These are phyloP conservation scores for Metschnikowia matae DNA, from an alignment of 805 yeast genomes.

Conservation along the genomic window DNA sequence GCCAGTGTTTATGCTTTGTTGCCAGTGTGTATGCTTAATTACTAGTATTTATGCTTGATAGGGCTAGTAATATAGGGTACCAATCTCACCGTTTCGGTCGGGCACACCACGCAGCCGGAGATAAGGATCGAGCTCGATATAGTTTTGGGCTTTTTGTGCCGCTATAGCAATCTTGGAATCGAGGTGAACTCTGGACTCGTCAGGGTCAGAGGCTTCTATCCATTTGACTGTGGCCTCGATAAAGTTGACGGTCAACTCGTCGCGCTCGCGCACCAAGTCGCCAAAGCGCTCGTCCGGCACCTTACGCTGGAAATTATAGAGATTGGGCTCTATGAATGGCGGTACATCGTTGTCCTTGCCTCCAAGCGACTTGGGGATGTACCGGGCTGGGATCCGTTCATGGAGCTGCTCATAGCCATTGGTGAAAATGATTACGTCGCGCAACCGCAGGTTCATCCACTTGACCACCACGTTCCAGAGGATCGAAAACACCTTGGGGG, in stretches of 20 bases:
- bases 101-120: conserved; percentile 9
- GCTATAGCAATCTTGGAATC: conserved; percentile 7
- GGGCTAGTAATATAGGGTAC: background rate
- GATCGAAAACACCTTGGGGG: conserved; percentile 10
- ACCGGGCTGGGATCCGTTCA: conserved; percentile 6
- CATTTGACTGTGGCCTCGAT: conserved; percentile 14
- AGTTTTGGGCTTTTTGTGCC: conserved; percentile 10
- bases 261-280: conserved; percentile 9
- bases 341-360: conserved; percentile 8
- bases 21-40: too few relatives aligned
- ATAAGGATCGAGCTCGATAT: conserved; percentile 12
- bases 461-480: conserved; percentile 13
- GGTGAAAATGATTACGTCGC: conserved; percentile 11
- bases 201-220: conserved; percentile 9
- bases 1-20: too few relatives aligned
- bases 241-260: conserved; percentile 9
- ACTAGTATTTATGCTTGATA: too few relatives aligned
- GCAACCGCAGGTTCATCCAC: conserved; percentile 12
- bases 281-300: conserved; percentile 9
- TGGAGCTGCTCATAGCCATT: conserved; percentile 3
- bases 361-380: conserved; percentile 13
- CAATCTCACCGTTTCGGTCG: conserved; percentile 13
- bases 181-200: conserved; percentile 7
- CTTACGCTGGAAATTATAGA: conserved; percentile 5
- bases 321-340: conserved; percentile 10